Evolutionary conservation across 805 yeast species (phyloP).

Genomic region (Ogataea dorogensis): DNA sequence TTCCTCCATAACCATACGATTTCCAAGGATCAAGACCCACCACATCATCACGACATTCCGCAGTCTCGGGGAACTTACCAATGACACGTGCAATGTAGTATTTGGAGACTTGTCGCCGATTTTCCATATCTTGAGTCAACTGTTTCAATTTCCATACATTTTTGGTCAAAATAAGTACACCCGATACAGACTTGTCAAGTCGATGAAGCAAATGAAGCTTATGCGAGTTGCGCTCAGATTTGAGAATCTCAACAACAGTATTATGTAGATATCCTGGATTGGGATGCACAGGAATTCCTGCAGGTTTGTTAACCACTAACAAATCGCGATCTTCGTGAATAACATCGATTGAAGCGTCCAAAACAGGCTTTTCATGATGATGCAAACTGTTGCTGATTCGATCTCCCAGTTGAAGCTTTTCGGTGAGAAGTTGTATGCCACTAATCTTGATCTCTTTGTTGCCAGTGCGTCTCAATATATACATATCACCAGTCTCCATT

Average conservation of each 20-base stretch:
- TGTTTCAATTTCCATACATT: conserved; percentile 29
- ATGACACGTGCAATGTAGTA: conserved; percentile 42
- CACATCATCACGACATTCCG: conserved; percentile 37
- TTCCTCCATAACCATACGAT: conserved; percentile 24
- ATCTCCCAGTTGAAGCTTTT: conserved; percentile 20
- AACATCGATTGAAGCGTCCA: conserved; percentile 23
- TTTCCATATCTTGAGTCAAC: conserved; percentile 25
- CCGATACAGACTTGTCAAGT: conserved; percentile 52
- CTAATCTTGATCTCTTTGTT: conserved; percentile 3
- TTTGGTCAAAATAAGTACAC: conserved; percentile 45
- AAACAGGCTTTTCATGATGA: conserved; percentile 46
- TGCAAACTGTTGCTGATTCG: conserved; percentile 35
- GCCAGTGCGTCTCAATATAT: conserved; percentile 7
- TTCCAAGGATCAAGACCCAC: conserved; percentile 27
- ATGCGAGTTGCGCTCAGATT: conserved; percentile 26
- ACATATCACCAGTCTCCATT: conserved; percentile 17
- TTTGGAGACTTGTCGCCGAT: conserved; percentile 27
- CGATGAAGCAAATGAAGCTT: conserved; percentile 42
- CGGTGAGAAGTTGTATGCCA: conserved; percentile 14
- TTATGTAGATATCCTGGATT: conserved; percentile 44
- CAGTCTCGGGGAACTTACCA: conserved; percentile 38
- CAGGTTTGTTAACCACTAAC: conserved; percentile 49
- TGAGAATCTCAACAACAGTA: conserved; percentile 42
- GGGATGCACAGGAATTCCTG: conserved; percentile 57
- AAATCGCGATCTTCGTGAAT: conserved; percentile 38